Evolutionary conservation across 345 rosid species (phyloP), one percentile per base, ranked within the genome.

Genomic region (Pelargonium nanum): DNA sequence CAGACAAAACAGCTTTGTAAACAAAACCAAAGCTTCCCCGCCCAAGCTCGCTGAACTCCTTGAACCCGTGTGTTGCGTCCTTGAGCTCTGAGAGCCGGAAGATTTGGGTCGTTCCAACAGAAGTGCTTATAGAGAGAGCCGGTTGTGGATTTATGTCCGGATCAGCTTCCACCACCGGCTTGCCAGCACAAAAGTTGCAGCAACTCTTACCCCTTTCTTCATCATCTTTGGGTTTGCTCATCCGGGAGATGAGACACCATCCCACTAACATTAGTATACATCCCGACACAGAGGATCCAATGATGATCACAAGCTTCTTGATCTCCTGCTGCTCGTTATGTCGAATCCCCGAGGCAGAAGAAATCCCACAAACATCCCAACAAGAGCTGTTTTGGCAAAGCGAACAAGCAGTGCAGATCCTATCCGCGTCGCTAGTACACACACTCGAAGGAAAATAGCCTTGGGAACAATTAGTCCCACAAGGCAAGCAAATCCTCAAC

Each of bases 341-440:
- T 32, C 48, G 30, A 22, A 40, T 55, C 23, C 71, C 79, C 0
- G 55, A 57, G 21, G 69, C 70, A 59, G 81, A 72, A 21, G 53
- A 68, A 60, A 85, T 65, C 58, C 89, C 81, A 60, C 97, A 89
- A 22, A 80, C 72, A 34, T 68, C 79, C 63, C 84, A 75, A 69
- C 96, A 92, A 67, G 96, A 79, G 67, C 86, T 85, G 76, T 84
- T 92, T 75, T 89, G 99, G 80, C 99, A 92, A 58, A 92, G 89
- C 15, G 97, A 92, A 60, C 99, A 92, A 51, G 82, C 59, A 5
- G 91, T 84, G 74, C 97, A 92, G 25, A 85, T 68, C 62, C 97
- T 78, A 62, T 87, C 96, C 0, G 88, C 73, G 71, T 79, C 83
- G 53, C 57, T 65, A 0, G 85, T 81, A 51, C 98, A 89, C 0